These are phyloP conservation scores for Aspergillus carbonarius DNA, from an alignment of 2,329 filamentous ascomycete genomes.

Conservation along the genomic window DNA sequence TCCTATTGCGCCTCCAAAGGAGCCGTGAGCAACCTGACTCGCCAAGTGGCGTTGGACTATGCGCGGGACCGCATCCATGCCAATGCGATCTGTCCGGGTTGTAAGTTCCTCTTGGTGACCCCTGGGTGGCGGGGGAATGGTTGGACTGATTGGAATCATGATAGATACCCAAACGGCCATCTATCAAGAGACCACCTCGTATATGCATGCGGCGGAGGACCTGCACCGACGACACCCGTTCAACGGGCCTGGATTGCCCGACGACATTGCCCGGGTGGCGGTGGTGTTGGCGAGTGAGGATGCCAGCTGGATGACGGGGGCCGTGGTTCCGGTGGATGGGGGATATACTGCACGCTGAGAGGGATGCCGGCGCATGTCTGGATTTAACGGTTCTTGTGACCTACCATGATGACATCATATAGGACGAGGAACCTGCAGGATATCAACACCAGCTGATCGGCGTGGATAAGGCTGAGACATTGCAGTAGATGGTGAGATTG, in stretches of 20 bases:
- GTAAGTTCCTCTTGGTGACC: constrained; percentile 10
- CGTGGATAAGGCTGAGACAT: no score
- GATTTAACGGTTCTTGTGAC: no score
- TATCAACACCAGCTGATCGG: no score
- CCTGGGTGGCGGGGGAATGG: not conserved
- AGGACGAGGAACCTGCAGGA: no score
- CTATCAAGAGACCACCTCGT: constrained; percentile 9
- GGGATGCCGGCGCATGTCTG: no score
- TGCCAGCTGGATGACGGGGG: constrained; percentile 47
- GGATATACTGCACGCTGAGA: constrained; percentile 37
- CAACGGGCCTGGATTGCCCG: constrained; percentile 27
- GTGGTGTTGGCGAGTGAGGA: constrained; percentile 51
- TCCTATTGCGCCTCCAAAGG: constrained; percentile 53
- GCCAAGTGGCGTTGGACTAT: constrained; percentile 52
- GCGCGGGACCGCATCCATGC: constrained; percentile 50
- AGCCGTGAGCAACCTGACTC: constrained; percentile 52
- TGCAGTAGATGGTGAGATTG: no score
- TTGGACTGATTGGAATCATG: not conserved
- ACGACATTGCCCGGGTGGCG: constrained; percentile 42
- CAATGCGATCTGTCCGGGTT: constrained; percentile 57
- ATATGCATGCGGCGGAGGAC: not conserved
- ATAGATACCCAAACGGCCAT: constrained; percentile 29
- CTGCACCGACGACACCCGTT: constrained; percentile 26
- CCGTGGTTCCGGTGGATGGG: constrained; percentile 48
- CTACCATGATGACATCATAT: no score